Base-by-base conservation (phyloP, 1,139 yeast species). In the Barnettozyma hawaiiensis region DNA sequence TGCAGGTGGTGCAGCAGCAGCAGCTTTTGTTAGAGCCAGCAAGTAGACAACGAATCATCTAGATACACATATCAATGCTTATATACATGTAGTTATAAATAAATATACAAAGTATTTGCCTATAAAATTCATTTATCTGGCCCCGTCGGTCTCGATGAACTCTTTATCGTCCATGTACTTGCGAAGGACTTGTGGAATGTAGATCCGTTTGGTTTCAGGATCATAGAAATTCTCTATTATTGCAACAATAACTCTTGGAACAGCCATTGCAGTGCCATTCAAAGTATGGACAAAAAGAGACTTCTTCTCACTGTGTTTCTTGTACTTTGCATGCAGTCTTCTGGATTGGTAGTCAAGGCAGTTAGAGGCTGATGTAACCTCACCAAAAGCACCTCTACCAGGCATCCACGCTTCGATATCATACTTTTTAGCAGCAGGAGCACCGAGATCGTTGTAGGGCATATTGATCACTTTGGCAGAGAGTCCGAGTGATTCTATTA, bases 321-420 rank as follows among this genome's bases (percentile, higher is more conserved):
- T 63, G 42, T 66, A 77, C 44, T 76, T 76, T 10, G 94, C 82
- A 35, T 84, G 81, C 53, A 92, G 70, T 53, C 98, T 72, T 61
- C 96, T 73, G 8, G 96, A 68, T 63, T 94, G 99, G 61, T 78
- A 94, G 54, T 90, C 97, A 3, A 90, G 78, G 62, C 99, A 94
- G 58, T 90, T 92, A 2, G 97, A 89, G 2, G 94, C 71, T 34
- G 96, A 86, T 1, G 96, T 81, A 28, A 92, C 71, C 58, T 94
- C 99, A 3, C 99, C 99, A 87, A 95, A 94, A 2, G 66, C 64
- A 2, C 87, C 87, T 54, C 97, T 76, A 2, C 98, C 97, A 0
- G 97, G 98, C 97, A 94, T 92, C 92, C 96, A 87, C 0, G 94
- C 96, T 62, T 94, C 99, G 43, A 90, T 85, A 56, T 94, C 98